Percentiles rank a stretch among this genome's conserved stretches.
Conservation (phyloP, 345 rosid species). For the Dipteronia sinensis region DNA sequence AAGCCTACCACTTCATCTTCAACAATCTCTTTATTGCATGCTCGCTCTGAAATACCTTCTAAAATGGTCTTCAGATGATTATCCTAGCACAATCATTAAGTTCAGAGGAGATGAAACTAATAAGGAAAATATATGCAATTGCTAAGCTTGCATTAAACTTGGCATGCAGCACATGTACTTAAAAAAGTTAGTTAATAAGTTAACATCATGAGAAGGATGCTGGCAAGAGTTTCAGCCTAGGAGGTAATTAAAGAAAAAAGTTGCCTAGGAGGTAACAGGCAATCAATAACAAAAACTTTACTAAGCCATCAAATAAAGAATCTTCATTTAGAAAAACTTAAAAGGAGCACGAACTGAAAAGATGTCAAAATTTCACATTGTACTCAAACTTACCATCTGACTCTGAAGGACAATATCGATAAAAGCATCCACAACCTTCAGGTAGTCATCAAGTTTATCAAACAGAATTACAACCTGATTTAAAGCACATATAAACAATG, state of each 20-base stretch:
- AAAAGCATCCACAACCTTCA: constrained; percentile 80
- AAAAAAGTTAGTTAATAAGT: not conserved
- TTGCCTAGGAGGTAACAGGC: not conserved
- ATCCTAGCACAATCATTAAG: constrained; percentile 49
- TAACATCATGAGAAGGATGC: not conserved
- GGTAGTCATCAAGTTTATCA: constrained; percentile 63
- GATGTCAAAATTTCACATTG: not conserved
- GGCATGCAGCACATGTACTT: not conserved
- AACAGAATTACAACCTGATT: constrained; percentile 58
- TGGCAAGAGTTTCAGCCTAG: not conserved
- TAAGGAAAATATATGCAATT: constrained; percentile 10
- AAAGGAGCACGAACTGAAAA: not conserved
- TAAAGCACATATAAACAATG: constrained; percentile 6
- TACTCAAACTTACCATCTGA: constrained; percentile 58
- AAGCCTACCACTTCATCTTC: constrained; percentile 71
- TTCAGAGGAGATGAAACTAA: constrained; percentile 23
- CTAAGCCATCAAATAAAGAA: constrained; percentile 10
- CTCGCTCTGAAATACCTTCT: constrained; percentile 53
- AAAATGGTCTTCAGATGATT: constrained; percentile 55
- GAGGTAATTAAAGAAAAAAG: not conserved
- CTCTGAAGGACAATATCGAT: constrained; percentile 73
- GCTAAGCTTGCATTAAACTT: not conserved
- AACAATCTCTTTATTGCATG: constrained; percentile 45
- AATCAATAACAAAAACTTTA: not conserved
- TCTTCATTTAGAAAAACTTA: constrained; percentile 1